A percentile compares a stretch with the other conserved stretches of the same genome.
Evolutionary conservation across 176 grass and related monocot species (phyloP).

Genomic region (Cocos nucifera): DNA sequence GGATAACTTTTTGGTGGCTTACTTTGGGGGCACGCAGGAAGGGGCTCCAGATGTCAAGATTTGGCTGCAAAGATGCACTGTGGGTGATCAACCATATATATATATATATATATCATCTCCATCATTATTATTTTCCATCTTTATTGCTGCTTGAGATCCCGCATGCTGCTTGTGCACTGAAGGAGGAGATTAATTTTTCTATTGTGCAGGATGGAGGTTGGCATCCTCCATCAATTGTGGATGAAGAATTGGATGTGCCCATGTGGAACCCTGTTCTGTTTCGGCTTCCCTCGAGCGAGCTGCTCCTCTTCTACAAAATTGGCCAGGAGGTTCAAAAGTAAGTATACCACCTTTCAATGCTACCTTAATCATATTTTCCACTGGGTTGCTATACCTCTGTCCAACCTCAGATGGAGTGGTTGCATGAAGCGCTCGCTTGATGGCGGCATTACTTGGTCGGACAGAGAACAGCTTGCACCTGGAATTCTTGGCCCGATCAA

Average conservation of each 20-base stretch:
- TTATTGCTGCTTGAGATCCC: no score
- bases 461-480: slow-evolving; percentile 80
- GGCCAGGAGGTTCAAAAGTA: slow-evolving; percentile 81
- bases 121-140: no score
- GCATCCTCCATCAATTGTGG: slow-evolving; percentile 52
- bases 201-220: slow-evolving; percentile 54
- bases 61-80: slow-evolving; percentile 83
- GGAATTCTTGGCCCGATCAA: slow-evolving; percentile 95
- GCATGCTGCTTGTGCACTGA: no score
- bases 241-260: slow-evolving; percentile 67
- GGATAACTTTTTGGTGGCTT: slow-evolving; percentile 57
- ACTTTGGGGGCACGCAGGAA: slow-evolving; percentile 80
- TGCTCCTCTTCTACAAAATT: slow-evolving; percentile 95
- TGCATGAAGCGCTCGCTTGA: slow-evolving; percentile 85
- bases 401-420: slow-evolving; percentile 69
- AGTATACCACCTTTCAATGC: background rate
- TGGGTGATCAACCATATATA: slow-evolving; percentile 10
- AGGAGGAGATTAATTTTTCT: no score
- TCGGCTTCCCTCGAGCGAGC: slow-evolving; percentile 79
- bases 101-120: no score
- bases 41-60: slow-evolving; percentile 89
- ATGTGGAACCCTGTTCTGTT: slow-evolving; percentile 98
- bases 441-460: slow-evolving; percentile 69
- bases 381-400: background rate
- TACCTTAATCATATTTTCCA: background rate